Conservation (phyloP, 768 basidiomycete species). For the Dendrothele bispora region DNA sequence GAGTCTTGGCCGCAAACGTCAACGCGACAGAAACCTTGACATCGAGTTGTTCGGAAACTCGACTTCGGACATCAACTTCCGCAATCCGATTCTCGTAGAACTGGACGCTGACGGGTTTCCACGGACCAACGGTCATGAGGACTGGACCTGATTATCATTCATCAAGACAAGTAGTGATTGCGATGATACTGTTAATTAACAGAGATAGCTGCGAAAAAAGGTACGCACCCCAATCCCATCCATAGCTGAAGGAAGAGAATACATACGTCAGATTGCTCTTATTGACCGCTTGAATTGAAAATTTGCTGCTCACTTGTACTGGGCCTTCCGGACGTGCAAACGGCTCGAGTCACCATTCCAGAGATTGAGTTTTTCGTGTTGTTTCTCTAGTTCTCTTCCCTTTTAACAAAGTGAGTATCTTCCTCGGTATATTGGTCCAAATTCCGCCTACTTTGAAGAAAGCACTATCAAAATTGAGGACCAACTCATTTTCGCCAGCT, state of each 20-base stretch:
- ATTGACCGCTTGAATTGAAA: not conserved
- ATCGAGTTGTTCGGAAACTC: slow-evolving; percentile 54
- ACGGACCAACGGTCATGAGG: slow-evolving; percentile 85
- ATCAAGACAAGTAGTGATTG: slow-evolving; percentile 1
- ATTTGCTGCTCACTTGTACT: slow-evolving; percentile 69
- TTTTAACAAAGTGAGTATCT: slow-evolving; percentile 19
- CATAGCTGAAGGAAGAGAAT: slow-evolving; percentile 52
- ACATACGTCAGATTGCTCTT: no score
- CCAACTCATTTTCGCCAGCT: slow-evolving; percentile 62
- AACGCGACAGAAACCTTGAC: slow-evolving; percentile 51
- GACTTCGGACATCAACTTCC: slow-evolving; percentile 62
- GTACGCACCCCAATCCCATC: slow-evolving; percentile 83
- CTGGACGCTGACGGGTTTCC: slow-evolving; percentile 77
- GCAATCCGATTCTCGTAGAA: slow-evolving; percentile 62
- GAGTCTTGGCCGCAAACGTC: slow-evolving; percentile 36
- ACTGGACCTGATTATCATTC: slow-evolving; percentile 57
- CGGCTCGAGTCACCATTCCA: slow-evolving; percentile 95
- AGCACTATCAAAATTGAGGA: slow-evolving; percentile 72
- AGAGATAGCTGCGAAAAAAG: no score
- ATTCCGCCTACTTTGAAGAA: slow-evolving; percentile 55
- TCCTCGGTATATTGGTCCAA: not conserved
- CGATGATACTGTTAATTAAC: not conserved
- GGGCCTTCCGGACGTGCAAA: slow-evolving; percentile 89
- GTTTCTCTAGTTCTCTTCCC: slow-evolving; percentile 75
- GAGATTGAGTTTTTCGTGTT: slow-evolving; percentile 56